Conservation (phyloP, 768 basidiomycete genomes). For the Tephrocybe rancida region DNA sequence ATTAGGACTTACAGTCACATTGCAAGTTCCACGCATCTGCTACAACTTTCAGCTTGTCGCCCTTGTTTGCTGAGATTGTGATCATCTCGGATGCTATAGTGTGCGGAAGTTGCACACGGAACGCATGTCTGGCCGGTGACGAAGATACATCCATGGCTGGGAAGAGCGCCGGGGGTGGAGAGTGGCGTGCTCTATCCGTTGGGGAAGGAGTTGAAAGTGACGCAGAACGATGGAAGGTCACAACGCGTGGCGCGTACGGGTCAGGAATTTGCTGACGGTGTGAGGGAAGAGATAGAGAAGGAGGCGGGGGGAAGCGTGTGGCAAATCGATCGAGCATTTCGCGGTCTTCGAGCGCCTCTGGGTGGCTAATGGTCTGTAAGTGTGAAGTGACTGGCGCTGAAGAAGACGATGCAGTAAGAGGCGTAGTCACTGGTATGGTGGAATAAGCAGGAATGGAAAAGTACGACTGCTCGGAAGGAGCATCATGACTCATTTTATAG, state of each 20-base stretch:
- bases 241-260: constrained; percentile 18
- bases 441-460: constrained; percentile 14
- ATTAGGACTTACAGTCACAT: constrained; percentile 48
- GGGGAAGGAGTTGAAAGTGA: constrained; percentile 21
- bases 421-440: constrained; percentile 13
- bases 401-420: constrained; percentile 1
- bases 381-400: constrained; percentile 1
- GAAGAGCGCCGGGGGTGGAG: constrained; percentile 27
- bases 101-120: constrained; percentile 51
- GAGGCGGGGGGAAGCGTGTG: constrained; percentile 29
- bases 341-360: constrained; percentile 1
- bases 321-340: constrained; percentile 30
- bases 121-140: constrained; percentile 39
- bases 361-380: neutral
- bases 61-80: constrained; percentile 61
- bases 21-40: constrained; percentile 69
- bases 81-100: constrained; percentile 62
- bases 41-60: constrained; percentile 56
- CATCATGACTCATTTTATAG: constrained; percentile 11
- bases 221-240: constrained; percentile 13
- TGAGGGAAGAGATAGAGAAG: constrained; percentile 22
- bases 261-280: constrained; percentile 19
- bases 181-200: constrained; percentile 30
- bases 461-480: constrained; percentile 15
- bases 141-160: constrained; percentile 50